Conservation (phyloP, 176 grass and related monocot species). For the Canna indica region DNA sequence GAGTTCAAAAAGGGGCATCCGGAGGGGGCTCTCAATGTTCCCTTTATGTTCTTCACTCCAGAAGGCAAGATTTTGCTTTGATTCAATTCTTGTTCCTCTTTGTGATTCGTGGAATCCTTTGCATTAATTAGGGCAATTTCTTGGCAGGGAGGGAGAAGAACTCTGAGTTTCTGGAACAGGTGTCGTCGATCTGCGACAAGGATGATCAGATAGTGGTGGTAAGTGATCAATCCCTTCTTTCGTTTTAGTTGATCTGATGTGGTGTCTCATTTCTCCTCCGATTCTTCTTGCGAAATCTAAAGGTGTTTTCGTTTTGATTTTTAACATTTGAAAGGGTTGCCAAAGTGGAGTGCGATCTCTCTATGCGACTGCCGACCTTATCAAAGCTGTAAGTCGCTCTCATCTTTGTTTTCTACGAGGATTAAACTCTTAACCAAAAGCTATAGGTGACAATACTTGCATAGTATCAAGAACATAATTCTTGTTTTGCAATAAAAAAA, state of each 20-base stretch:
- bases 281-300: neutral
- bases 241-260: neutral
- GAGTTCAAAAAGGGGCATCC: conserved; percentile 53
- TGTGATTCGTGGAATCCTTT: neutral
- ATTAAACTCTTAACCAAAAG: no score
- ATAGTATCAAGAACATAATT: no score
- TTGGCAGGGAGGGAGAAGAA: conserved; percentile 62
- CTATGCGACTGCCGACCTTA: conserved; percentile 49
- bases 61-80: conserved; percentile 28
- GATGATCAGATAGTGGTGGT: conserved; percentile 59
- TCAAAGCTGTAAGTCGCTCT: conserved; percentile 37
- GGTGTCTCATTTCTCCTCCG: neutral
- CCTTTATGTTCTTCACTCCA: conserved; percentile 54
- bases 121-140: neutral
- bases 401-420: neutral
- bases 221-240: neutral
- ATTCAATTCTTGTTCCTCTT: neutral
- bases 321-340: conserved; percentile 29
- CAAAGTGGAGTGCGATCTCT: conserved; percentile 63
- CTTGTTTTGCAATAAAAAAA: no score
- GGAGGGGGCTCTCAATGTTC: conserved; percentile 38
- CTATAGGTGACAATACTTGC: no score
- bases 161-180: conserved; percentile 43
- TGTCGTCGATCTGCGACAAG: conserved; percentile 35
- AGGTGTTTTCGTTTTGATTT: neutral